phyloP scores from a whole-genome alignment of 2,329 filamentous ascomycete species.

The Setomelanomma holmii region DNA sequence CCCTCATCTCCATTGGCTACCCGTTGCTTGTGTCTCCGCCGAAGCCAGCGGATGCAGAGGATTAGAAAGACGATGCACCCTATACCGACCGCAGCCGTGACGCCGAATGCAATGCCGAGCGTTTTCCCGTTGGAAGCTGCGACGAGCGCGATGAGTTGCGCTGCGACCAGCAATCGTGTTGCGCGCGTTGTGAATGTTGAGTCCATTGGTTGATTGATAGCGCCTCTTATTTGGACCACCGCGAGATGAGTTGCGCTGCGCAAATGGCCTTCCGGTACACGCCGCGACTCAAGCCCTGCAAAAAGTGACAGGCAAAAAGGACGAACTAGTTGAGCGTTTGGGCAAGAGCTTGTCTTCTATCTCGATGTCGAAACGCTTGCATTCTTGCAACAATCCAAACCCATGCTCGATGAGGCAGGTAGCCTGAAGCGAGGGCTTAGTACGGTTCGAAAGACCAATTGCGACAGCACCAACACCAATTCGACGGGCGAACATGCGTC shows the following conservation, averaged over 20 bases:
- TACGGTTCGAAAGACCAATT: neutral
- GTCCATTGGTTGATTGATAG: no score
- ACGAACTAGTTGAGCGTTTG: no score
- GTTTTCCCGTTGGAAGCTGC: neutral
- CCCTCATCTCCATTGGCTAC: neutral
- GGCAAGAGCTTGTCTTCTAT: neutral
- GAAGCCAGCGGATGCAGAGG: slow-evolving; percentile 1
- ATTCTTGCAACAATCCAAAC: neutral
- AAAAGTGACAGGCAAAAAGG: no score
- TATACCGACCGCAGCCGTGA: neutral
- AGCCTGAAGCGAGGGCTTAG: neutral
- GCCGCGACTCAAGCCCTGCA: neutral
- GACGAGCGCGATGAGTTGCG: neutral
- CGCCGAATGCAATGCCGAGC: neutral
- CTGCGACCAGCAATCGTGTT: neutral
- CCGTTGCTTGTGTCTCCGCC: neutral
- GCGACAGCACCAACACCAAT: neutral
- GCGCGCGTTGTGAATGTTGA: neutral
- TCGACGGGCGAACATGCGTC: no score
- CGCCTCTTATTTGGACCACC: no score
- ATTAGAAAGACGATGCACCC: neutral
- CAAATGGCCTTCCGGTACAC: neutral
- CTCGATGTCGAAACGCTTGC: neutral
- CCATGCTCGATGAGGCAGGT: neutral
- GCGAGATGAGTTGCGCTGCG: neutral